phyloP scores from a whole-genome alignment of 257 asterid genomes.

The Asclepias syriaca region DNA sequence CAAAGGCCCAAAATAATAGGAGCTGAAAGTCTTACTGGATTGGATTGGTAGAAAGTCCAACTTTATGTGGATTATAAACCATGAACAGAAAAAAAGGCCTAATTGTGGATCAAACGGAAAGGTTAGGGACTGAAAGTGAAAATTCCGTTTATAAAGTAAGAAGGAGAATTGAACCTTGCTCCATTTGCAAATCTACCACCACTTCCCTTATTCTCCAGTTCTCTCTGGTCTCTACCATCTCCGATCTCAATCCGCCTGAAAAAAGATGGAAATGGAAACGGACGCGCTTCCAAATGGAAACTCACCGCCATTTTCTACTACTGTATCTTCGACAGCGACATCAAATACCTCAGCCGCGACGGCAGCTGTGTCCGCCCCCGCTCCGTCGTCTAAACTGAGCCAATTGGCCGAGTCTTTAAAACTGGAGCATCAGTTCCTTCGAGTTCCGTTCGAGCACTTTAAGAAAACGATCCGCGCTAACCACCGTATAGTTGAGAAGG shows the following conservation, averaged over 20 bases:
- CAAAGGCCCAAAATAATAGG: neutral
- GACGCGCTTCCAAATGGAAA: conserved; percentile 53
- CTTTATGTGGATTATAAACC: neutral
- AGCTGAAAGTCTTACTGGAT: neutral
- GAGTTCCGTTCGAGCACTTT: conserved; percentile 95
- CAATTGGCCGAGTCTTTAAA: conserved; percentile 64
- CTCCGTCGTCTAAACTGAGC: conserved; percentile 51
- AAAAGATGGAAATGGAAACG: conserved; percentile 50
- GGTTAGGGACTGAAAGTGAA: neutral
- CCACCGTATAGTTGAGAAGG: conserved; percentile 88
- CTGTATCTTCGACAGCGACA: conserved; percentile 11
- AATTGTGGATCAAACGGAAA: neutral
- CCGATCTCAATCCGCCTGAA: conserved; percentile 2
- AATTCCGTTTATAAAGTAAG: neutral
- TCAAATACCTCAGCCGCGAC: conserved; percentile 4
- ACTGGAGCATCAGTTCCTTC: conserved; percentile 89
- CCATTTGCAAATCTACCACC: neutral
- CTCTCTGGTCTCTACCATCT: neutral
- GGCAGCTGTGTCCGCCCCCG: conserved; percentile 10
- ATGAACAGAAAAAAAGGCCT: neutral
- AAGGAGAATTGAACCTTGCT: neutral
- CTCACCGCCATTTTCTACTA: conserved; percentile 24
- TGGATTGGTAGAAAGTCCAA: neutral
- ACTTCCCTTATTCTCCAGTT: neutral
- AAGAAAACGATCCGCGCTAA: conserved; percentile 93